These are phyloP conservation scores for Trichomonas vaginalis DNA, from an alignment of 208 protist genomes.

Conservation along the genomic window DNA sequence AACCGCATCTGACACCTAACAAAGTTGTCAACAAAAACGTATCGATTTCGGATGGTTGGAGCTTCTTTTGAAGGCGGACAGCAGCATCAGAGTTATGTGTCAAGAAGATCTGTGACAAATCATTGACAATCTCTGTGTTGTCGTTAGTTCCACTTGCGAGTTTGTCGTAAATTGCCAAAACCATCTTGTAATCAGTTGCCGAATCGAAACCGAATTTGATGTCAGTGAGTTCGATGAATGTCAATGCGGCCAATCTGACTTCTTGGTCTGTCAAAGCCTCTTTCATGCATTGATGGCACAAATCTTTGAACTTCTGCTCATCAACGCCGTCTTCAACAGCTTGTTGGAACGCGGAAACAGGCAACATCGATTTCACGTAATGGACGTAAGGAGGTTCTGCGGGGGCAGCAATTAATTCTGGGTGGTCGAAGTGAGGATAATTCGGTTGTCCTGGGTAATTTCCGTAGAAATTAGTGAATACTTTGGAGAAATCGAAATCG, in stretches of 20 bases:
- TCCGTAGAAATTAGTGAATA: neutral
- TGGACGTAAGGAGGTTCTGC: neutral
- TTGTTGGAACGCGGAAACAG: neutral
- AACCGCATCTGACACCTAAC: neutral
- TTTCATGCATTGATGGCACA: neutral
- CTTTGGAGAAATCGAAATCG: neutral
- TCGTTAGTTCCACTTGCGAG: neutral
- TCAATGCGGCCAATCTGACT: neutral
- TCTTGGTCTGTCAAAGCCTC: neutral
- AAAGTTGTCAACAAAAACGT: neutral
- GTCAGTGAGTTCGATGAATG: slow-evolving; percentile 2
- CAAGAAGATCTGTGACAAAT: neutral
- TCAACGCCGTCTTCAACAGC: neutral
- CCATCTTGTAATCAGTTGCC: neutral
- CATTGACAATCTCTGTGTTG: neutral
- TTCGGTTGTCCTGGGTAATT: neutral
- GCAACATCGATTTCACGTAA: neutral
- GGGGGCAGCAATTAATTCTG: neutral
- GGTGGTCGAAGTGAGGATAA: neutral
- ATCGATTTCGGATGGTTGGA: neutral
- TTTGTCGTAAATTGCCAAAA: neutral
- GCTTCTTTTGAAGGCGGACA: neutral
- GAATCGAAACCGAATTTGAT: neutral
- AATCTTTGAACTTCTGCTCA: neutral
- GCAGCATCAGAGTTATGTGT: neutral